These are phyloP conservation scores for Fusarium torulosum DNA, from an alignment of 2,329 filamentous ascomycete genomes.

Conservation along the genomic window DNA sequence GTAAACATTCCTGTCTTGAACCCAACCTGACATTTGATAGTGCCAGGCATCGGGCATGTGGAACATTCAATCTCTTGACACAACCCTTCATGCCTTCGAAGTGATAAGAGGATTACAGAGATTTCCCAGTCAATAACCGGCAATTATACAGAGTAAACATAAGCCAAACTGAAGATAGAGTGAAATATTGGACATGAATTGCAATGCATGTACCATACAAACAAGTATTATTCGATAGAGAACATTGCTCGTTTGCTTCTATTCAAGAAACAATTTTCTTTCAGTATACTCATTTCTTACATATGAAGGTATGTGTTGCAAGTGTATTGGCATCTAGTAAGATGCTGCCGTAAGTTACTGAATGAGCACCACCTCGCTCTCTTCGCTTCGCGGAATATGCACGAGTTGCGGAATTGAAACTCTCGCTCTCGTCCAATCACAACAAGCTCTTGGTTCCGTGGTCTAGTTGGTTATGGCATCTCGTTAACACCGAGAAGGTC, in stretches of 20 bases:
- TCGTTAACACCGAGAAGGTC: slow-evolving; percentile 30
- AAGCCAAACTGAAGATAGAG: background rate
- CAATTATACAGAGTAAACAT: background rate
- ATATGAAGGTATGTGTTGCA: too few relatives aligned
- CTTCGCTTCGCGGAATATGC: too few relatives aligned
- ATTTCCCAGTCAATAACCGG: background rate
- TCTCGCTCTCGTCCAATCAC: background rate
- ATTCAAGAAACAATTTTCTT: too few relatives aligned
- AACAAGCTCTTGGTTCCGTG: slow-evolving; percentile 4
- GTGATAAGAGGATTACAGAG: background rate
- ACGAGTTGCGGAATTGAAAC: background rate
- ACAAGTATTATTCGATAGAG: too few relatives aligned
- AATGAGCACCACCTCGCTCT: too few relatives aligned
- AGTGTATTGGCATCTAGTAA: too few relatives aligned
- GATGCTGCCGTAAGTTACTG: too few relatives aligned
- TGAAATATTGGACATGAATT: background rate
- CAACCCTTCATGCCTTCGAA: slow-evolving; percentile 13
- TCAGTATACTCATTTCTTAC: too few relatives aligned
- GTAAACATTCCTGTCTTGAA: background rate
- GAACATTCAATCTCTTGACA: slow-evolving; percentile 18
- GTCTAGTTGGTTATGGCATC: slow-evolving; percentile 31
- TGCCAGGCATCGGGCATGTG: slow-evolving; percentile 10
- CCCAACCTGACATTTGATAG: background rate
- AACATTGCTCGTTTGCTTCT: too few relatives aligned
- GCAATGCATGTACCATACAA: too few relatives aligned